Conservation (phyloP, 306 rosid genomes). For the Quercus suber region DNA sequence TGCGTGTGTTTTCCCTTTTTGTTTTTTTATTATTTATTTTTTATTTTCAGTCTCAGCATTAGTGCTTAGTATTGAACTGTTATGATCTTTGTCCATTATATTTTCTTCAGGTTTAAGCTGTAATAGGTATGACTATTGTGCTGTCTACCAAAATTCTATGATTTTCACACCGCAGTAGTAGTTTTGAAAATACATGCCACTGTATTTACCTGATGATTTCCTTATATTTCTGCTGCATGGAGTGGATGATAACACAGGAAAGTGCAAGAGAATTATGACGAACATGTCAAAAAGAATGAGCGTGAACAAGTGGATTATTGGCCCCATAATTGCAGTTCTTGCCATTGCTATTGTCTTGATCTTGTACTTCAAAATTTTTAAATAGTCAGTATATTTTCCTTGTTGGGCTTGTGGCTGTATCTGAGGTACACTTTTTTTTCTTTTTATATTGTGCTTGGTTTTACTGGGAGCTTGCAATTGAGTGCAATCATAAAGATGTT, state of each 20-base stretch:
- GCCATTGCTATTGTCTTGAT: slow-evolving; percentile 59
- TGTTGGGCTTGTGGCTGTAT: slow-evolving; percentile 30
- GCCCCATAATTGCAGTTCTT: slow-evolving; percentile 49
- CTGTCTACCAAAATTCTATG: neutral
- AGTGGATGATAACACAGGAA: slow-evolving; percentile 84
- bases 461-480: slow-evolving; percentile 36
- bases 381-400: slow-evolving; percentile 27
- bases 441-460: neutral
- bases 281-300: slow-evolving; percentile 73
- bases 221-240: slow-evolving; percentile 68
- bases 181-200: slow-evolving; percentile 1
- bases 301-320: slow-evolving; percentile 81
- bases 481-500: slow-evolving; percentile 36
- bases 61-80: neutral
- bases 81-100: neutral
- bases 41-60: neutral
- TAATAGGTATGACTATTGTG: neutral
- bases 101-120: neutral
- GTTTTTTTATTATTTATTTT: no score
- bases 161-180: neutral
- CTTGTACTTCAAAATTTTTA: slow-evolving; percentile 72
- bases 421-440: slow-evolving; percentile 10
- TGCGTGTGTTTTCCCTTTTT: neutral
- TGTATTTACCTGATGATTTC: slow-evolving; percentile 17
- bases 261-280: slow-evolving; percentile 79